Percentiles rank a stretch among this genome's conserved stretches.
Conservation (phyloP, 2,329 filamentous ascomycete species). For the Reticulascus tulasneorum region DNA sequence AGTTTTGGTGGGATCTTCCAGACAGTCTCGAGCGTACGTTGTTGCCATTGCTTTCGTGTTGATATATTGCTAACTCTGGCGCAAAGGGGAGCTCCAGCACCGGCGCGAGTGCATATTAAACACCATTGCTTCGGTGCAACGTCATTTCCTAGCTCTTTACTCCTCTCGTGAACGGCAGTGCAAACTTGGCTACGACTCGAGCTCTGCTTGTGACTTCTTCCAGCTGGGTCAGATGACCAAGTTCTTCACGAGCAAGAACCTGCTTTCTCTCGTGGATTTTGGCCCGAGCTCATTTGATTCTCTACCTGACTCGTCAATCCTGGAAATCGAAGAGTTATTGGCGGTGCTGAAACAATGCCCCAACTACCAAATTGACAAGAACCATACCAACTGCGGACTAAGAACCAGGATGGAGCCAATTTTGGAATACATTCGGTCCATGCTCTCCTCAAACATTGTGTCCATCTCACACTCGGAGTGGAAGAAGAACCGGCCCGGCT, state of each 20-base stretch:
- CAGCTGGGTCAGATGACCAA: conserved; percentile 75
- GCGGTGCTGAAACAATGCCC: conserved; percentile 61
- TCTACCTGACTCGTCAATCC: conserved; percentile 46
- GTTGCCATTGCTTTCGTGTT: too few relatives aligned
- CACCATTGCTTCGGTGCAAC: conserved; percentile 65
- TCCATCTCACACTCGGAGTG: conserved; percentile 42
- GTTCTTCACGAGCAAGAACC: conserved; percentile 60
- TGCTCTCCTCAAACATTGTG: conserved; percentile 45
- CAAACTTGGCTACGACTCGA: conserved; percentile 70
- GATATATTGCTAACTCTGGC: conserved; percentile 7
- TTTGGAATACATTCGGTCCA: conserved; percentile 59
- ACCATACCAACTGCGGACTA: conserved; percentile 71
- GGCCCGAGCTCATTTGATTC: conserved; percentile 41
- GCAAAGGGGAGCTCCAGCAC: conserved; percentile 58
- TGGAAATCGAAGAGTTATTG: conserved; percentile 60
- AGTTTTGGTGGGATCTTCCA: conserved; percentile 71
- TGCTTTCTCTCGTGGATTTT: conserved; percentile 57
- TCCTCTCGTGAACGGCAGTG: conserved; percentile 65
- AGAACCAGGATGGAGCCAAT: conserved; percentile 62
- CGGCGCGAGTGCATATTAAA: conserved; percentile 64
- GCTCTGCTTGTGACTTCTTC: conserved; percentile 69
- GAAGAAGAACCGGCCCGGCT: conserved; percentile 34
- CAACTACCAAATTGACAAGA: conserved; percentile 68
- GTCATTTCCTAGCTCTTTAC: conserved; percentile 65
- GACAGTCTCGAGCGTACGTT: conserved; percentile 61